Percentiles rank a stretch among this genome's conserved stretches.
Conservation (phyloP, 2,329 filamentous ascomycete genomes). For the Trichophyton mentagrophytes region DNA sequence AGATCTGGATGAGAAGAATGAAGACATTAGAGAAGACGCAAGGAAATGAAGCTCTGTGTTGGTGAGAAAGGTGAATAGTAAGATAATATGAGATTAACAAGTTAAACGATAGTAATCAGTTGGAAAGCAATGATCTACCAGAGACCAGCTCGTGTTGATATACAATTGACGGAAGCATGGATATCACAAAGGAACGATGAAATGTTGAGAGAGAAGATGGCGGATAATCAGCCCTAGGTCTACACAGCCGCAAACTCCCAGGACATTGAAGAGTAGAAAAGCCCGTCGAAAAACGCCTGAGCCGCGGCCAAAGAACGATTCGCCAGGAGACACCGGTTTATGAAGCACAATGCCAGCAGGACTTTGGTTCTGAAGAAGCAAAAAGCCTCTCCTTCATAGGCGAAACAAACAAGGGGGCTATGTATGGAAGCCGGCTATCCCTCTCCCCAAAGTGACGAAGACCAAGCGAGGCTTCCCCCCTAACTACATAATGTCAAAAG, state of each 20-base stretch:
- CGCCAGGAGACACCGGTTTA: background rate
- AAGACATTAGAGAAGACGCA: slow-evolving; percentile 6
- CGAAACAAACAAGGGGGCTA: background rate
- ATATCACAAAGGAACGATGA: background rate
- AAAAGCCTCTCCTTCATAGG: background rate
- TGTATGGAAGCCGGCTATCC: background rate
- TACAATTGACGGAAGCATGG: background rate
- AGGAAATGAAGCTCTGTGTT: background rate
- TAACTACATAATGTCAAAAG: background rate
- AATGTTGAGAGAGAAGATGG: background rate
- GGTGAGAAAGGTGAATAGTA: background rate
- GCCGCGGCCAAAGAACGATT: background rate
- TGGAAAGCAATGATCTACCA: background rate
- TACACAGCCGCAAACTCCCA: background rate
- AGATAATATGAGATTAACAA: background rate
- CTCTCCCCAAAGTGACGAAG: background rate
- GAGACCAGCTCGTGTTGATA: background rate
- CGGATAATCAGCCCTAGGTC: background rate
- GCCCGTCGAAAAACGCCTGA: background rate
- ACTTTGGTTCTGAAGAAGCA: background rate
- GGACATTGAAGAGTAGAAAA: background rate
- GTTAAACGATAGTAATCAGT: background rate
- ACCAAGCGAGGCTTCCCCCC: background rate
- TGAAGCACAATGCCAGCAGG: background rate
- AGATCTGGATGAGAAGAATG: slow-evolving; percentile 10